These are phyloP conservation scores for Hsuehochloa calcarea DNA, from an alignment of 176 grass and related monocot species.

Conservation along the genomic window DNA sequence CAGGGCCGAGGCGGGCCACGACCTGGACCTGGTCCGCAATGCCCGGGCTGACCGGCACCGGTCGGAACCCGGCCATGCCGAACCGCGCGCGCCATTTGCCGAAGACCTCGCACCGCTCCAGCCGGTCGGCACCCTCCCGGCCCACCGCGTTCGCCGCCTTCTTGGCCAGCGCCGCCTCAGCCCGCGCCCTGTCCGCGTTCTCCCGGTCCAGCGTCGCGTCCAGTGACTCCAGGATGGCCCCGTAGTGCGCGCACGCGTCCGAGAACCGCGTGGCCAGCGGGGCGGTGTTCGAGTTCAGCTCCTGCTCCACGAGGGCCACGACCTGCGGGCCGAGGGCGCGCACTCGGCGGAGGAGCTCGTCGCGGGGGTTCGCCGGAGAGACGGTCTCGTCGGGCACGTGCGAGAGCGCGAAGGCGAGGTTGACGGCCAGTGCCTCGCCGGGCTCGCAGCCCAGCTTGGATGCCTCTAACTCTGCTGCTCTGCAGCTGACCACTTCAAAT, in stretches of 20 bases:
- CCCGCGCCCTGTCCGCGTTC: constrained; percentile 30
- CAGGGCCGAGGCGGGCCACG: constrained; percentile 15
- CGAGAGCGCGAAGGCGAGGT: constrained; percentile 77
- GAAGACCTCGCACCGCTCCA: constrained; percentile 85
- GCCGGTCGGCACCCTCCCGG: constrained; percentile 63
- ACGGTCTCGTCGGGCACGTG: constrained; percentile 87
- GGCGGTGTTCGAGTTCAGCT: constrained; percentile 84
- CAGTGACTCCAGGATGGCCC: constrained; percentile 71
- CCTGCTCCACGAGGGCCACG: constrained; percentile 75
- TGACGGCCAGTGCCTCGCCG: constrained; percentile 71
- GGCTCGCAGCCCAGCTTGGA: constrained; percentile 51
- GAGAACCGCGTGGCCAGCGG: constrained; percentile 65
- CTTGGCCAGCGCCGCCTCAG: constrained; percentile 55
- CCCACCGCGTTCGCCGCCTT: constrained; percentile 68
- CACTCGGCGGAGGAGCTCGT: constrained; percentile 83
- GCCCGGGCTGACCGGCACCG: constrained; percentile 36
- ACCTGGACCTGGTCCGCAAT: constrained; percentile 63
- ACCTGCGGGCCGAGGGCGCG: constrained; percentile 64
- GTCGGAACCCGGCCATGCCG: constrained; percentile 76
- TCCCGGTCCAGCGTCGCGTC: constrained; percentile 40
- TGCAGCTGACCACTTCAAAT: constrained; percentile 54
- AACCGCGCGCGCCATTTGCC: constrained; percentile 85
- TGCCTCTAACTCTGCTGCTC: constrained; percentile 53
- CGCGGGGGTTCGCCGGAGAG: constrained; percentile 81
- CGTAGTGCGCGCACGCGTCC: constrained; percentile 65